Percentiles rank a stretch among this genome's conserved stretches.
Conservation (phyloP, 2,329 filamentous ascomycete genomes). For the Aspergillus phoenicis region DNA sequence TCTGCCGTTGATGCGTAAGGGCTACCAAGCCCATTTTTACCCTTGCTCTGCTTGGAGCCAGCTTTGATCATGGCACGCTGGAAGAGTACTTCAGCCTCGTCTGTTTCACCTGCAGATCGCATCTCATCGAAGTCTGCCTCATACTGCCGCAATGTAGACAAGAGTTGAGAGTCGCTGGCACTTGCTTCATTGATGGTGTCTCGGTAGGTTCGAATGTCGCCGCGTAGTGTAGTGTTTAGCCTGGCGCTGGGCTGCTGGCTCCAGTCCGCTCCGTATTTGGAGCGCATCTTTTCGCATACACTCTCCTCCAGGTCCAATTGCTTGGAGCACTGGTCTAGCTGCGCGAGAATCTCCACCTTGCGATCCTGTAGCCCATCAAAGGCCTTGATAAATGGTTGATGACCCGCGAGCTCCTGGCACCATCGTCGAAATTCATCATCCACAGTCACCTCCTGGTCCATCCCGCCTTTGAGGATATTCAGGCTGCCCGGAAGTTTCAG, state of each 20-base stretch:
- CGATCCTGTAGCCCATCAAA: slow-evolving; percentile 79
- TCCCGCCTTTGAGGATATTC: slow-evolving; percentile 87
- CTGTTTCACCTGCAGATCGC: slow-evolving; percentile 81
- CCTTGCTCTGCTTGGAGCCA: slow-evolving; percentile 58
- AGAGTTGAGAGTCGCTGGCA: slow-evolving; percentile 81
- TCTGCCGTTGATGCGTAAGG: slow-evolving; percentile 62
- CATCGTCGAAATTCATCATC: slow-evolving; percentile 91
- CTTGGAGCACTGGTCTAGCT: slow-evolving; percentile 78
- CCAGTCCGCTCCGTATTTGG: slow-evolving; percentile 95
- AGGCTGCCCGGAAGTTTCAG: slow-evolving; percentile 85
- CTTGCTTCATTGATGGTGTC: slow-evolving; percentile 88
- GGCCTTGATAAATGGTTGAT: slow-evolving; percentile 75
- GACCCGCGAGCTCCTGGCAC: slow-evolving; percentile 89
- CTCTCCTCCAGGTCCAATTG: slow-evolving; percentile 96
- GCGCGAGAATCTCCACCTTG: slow-evolving; percentile 71
- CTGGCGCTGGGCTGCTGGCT: slow-evolving; percentile 93
- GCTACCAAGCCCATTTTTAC: slow-evolving; percentile 64
- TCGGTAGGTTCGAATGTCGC: slow-evolving; percentile 83
- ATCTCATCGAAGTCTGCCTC: slow-evolving; percentile 93
- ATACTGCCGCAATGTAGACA: slow-evolving; percentile 80
- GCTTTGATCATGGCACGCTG: slow-evolving; percentile 82
- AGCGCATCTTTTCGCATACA: slow-evolving; percentile 98
- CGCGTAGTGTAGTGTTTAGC: slow-evolving; percentile 82
- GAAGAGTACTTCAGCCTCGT: slow-evolving; percentile 85
- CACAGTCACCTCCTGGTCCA: slow-evolving; percentile 83